A percentile compares a stretch with the other conserved stretches of the same genome.
Conservation (phyloP, 768 basidiomycete species). For the Lactarius deliciosus region DNA sequence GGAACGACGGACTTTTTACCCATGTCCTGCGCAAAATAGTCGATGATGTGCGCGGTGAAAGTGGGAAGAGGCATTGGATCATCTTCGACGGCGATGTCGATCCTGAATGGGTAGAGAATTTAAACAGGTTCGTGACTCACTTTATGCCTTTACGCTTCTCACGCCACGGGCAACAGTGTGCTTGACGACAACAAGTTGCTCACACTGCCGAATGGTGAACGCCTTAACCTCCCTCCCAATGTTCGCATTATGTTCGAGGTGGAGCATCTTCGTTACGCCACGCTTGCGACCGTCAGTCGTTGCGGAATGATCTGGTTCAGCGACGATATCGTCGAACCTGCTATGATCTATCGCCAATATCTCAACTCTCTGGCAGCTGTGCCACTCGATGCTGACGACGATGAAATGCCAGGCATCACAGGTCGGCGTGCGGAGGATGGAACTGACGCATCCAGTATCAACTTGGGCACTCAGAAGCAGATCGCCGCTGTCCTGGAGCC, state of each 20-base stretch:
- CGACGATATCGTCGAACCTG: conserved; percentile 87
- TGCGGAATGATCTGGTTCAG: conserved; percentile 99
- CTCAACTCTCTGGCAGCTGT: conserved; percentile 71
- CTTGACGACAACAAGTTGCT: conserved; percentile 98
- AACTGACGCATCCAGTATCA: conserved; percentile 51
- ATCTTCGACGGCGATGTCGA: conserved; percentile 99
- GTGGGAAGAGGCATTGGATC: conserved; percentile 96
- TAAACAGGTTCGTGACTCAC: conserved; percentile 74
- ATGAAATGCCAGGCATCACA: conserved; percentile 61
- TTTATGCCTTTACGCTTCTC: neutral
- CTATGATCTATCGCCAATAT: conserved; percentile 91
- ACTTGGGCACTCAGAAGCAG: conserved; percentile 73
- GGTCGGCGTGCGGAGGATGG: conserved; percentile 57
- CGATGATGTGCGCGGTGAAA: conserved; percentile 97
- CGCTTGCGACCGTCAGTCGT: conserved; percentile 97
- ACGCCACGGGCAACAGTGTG: conserved; percentile 56
- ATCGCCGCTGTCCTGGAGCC: conserved; percentile 73
- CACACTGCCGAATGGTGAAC: conserved; percentile 96
- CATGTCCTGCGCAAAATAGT: conserved; percentile 97
- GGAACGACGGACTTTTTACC: conserved; percentile 99
- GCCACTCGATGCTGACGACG: conserved; percentile 87
- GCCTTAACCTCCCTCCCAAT: conserved; percentile 93
- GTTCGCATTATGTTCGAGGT: conserved; percentile 99
- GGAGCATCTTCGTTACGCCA: conserved; percentile 95
- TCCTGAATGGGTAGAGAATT: conserved; percentile 99